These are phyloP conservation scores for Lipomyces lipofer DNA, from an alignment of 805 yeast species.

Conservation along the genomic window DNA sequence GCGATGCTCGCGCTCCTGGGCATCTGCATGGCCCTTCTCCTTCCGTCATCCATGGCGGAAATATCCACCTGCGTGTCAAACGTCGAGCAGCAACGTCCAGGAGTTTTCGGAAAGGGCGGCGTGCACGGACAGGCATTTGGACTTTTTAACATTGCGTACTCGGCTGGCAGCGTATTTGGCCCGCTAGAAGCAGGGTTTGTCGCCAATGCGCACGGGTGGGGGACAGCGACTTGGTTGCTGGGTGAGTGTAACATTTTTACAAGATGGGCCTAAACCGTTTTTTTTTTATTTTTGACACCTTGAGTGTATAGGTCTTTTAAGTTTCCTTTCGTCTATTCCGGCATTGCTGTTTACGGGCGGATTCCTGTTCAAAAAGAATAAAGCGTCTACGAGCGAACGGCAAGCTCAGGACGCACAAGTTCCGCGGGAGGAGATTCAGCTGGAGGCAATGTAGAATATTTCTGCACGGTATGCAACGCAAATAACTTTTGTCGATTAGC, in stretches of 20 bases:
- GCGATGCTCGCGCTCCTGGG: conserved; percentile 37
- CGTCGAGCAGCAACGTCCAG: conserved; percentile 35
- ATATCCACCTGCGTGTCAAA: conserved; percentile 32
- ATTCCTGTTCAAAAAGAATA: conserved; percentile 18
- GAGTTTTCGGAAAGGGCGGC: conserved; percentile 37
- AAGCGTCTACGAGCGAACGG: no score
- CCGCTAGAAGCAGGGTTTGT: conserved; percentile 39
- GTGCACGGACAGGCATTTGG: conserved; percentile 42
- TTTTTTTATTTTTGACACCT: no score
- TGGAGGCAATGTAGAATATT: no score
- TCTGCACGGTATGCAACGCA: no score
- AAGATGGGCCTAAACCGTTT: no score
- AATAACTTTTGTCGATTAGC: no score
- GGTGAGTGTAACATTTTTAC: no score
- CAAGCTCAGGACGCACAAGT: no score
- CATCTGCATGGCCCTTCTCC: conserved; percentile 26
- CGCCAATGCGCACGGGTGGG: conserved; percentile 34
- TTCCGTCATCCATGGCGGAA: conserved; percentile 38
- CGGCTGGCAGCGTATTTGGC: conserved; percentile 40
- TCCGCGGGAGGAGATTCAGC: no score
- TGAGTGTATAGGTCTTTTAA: no score
- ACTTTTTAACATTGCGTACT: conserved; percentile 38
- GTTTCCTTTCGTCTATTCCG: conserved; percentile 29
- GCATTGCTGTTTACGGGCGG: conserved; percentile 37
- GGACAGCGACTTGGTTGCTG: conserved; percentile 21